Evolutionary conservation across 768 basidiomycete species (phyloP).

Genomic region (Fistulinella prunicolor): DNA sequence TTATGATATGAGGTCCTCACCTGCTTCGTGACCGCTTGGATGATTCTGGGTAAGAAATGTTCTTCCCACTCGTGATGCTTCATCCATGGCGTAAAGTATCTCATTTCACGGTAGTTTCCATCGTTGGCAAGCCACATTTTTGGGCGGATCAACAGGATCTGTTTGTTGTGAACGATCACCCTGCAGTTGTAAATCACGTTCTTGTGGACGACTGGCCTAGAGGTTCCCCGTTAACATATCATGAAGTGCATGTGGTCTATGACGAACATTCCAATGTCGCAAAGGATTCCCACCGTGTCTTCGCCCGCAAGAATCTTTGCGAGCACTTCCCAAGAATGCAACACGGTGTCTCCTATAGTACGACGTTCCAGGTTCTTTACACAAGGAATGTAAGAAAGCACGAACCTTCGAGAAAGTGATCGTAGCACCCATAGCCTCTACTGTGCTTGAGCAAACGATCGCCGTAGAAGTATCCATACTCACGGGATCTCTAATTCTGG

Average conservation of each 20-base stretch:
- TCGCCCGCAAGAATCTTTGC: conserved; percentile 85
- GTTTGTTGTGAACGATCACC: conserved; percentile 78
- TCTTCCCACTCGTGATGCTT: conserved; percentile 90
- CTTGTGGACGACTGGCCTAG: conserved; percentile 97
- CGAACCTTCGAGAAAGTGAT: conserved; percentile 94
- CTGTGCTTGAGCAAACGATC: not conserved
- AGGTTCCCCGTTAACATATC: conserved; percentile 1
- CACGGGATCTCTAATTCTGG: conserved; percentile 97
- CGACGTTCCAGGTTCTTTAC: not conserved
- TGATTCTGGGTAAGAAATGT: conserved; percentile 86
- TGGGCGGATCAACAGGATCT: conserved; percentile 92
- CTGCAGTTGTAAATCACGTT: conserved; percentile 98
- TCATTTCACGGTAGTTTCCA: conserved; percentile 89
- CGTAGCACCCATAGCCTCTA: conserved; percentile 95
- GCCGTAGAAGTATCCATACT: conserved; percentile 14
- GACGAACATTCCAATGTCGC: conserved; percentile 93
- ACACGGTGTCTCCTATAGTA: conserved; percentile 80
- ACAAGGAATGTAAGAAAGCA: not conserved
- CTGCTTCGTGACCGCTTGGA: conserved; percentile 86
- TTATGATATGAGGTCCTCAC: conserved; percentile 37
- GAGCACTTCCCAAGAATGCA: conserved; percentile 98
- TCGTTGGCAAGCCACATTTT: conserved; percentile 99
- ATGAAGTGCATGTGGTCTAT: too few relatives aligned
- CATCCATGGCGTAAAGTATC: conserved; percentile 94
- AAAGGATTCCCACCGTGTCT: conserved; percentile 80